Evolutionary conservation across 352 stramenopile genomes (phyloP), one percentile per base, ranked within the genome.

Genomic region (Phytophthora pluvialis): DNA sequence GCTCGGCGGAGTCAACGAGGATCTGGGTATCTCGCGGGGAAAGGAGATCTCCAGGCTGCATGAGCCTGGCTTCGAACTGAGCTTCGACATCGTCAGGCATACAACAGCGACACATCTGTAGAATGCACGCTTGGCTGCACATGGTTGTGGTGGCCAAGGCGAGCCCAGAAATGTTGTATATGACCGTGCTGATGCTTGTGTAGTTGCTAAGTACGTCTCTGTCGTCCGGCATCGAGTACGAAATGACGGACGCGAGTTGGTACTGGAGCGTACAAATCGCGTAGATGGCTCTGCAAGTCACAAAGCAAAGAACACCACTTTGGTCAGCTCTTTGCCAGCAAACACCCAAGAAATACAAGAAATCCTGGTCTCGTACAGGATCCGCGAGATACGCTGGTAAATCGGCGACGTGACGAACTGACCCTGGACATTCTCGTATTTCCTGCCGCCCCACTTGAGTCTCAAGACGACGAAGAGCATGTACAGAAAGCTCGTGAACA

Each of bases 371-470:
- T 54, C 64, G 33, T 69, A 61, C 81, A 90, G 68, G 64, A 90
- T 88, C 16, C 61, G 51, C 53, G 82, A 81, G 40, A 90, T 73
- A 0, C 81, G 78, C 35, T 81, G 64, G 48, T 90, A 90, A 8
- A 90, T 53, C 1, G 81, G 81, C 0, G 81, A 90, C 21, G 70
- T 67, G 18, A 86, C 61, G 26, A 90, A 85, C 21, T 71, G 56
- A 12, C 80, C 80, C 42, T 88, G 72, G 4, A 88, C 72, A 36
- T 74, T 84, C 38, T 91, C 81, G 36, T 78, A 83, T 56, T 89
- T 75, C 35, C 80, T 70, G 26, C 78, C 79, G n/a, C 52, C 72
- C 31, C 64, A 51, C 38, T 86, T 86, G 21, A 89, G 73, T 32
- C 60, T 45, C 3, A 75, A 13, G 12, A 89, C 50, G 18, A 73